Conservation (phyloP, 495 filamentous ascomycete genomes). For the Podospora australis region DNA sequence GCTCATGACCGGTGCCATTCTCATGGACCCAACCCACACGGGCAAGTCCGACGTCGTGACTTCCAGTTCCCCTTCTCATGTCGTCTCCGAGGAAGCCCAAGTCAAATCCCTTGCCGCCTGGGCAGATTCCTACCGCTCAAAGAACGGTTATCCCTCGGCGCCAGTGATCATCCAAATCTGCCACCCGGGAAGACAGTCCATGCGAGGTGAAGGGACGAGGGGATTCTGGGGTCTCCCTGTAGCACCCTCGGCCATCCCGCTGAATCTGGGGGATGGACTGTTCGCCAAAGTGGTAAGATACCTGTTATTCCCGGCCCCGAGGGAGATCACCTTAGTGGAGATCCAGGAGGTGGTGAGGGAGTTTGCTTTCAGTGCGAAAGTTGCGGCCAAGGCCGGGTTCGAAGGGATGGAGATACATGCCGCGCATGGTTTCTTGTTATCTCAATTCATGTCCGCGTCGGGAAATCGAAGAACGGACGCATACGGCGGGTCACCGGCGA, state of each 20-base stretch:
- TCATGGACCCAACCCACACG: constrained; percentile 49
- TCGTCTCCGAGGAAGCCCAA: constrained; percentile 23
- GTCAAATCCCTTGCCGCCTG: constrained; percentile 41
- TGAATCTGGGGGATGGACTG: constrained; percentile 28
- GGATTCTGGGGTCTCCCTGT: constrained; percentile 40
- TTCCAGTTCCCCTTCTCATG: constrained; percentile 24
- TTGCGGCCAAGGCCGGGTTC: constrained; percentile 62
- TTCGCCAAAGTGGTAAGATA: constrained; percentile 48
- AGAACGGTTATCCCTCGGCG: constrained; percentile 4
- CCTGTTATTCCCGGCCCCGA: constrained; percentile 51
- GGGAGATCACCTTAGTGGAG: constrained; percentile 49
- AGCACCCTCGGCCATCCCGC: constrained; percentile 43
- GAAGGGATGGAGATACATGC: constrained; percentile 70
- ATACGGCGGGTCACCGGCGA: constrained; percentile 64
- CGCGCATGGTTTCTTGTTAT: constrained; percentile 67
- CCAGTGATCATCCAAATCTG: constrained; percentile 50
- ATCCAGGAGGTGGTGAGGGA: constrained; percentile 47
- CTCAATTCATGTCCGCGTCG: constrained; percentile 61
- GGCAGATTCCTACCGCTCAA: constrained; percentile 28
- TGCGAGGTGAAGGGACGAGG: constrained; percentile 37
- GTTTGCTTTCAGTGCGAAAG: constrained; percentile 53
- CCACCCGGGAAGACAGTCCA: constrained; percentile 54
- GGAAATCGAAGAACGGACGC: constrained; percentile 55
- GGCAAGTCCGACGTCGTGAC: constrained; percentile 39
- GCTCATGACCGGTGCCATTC: constrained; percentile 27